Evolutionary conservation across 2,329 filamentous ascomycete species (phyloP).

Genomic region (Aphanocladium album): DNA sequence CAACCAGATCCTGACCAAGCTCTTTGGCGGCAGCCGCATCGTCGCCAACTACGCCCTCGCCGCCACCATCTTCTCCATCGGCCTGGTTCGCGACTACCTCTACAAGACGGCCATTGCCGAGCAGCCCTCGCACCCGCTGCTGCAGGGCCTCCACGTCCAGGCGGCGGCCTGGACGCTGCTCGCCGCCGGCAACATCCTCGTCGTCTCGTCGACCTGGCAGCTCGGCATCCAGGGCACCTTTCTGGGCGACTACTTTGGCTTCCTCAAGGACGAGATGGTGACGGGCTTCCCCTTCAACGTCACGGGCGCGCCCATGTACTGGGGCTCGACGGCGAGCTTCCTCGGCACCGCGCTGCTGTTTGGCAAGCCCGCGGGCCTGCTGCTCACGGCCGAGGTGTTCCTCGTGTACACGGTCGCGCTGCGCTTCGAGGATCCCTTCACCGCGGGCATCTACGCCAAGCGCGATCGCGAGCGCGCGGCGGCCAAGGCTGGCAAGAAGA

Average conservation of each 20-base stretch:
- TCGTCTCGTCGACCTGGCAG: conserved; percentile 83
- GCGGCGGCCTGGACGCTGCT: conserved; percentile 68
- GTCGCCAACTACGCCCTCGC: conserved; percentile 87
- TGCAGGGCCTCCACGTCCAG: conserved; percentile 55
- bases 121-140: conserved; percentile 68
- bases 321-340: conserved; percentile 89
- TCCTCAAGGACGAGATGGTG: conserved; percentile 92
- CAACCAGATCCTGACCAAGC: conserved; percentile 80
- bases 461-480: conserved; percentile 56
- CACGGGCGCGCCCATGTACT: conserved; percentile 90
- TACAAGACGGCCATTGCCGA: conserved; percentile 79
- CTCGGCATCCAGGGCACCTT: conserved; percentile 95
- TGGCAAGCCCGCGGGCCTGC: conserved; percentile 79
- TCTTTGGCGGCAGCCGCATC: conserved; percentile 73
- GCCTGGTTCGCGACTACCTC: conserved; percentile 79
- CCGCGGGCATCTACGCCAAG: conserved; percentile 86
- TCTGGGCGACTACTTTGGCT: conserved; percentile 96
- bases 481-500: conserved; percentile 45
- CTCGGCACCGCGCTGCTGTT: conserved; percentile 78
- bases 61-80: conserved; percentile 82
- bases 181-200: conserved; percentile 72
- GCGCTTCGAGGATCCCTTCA: conserved; percentile 90
- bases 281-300: conserved; percentile 96
- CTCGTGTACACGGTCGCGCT: conserved; percentile 76
- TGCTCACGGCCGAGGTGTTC: conserved; percentile 71